Evolutionary conservation across 2,329 filamentous ascomycete species (phyloP).

Genomic region (Bisporella sp.): DNA sequence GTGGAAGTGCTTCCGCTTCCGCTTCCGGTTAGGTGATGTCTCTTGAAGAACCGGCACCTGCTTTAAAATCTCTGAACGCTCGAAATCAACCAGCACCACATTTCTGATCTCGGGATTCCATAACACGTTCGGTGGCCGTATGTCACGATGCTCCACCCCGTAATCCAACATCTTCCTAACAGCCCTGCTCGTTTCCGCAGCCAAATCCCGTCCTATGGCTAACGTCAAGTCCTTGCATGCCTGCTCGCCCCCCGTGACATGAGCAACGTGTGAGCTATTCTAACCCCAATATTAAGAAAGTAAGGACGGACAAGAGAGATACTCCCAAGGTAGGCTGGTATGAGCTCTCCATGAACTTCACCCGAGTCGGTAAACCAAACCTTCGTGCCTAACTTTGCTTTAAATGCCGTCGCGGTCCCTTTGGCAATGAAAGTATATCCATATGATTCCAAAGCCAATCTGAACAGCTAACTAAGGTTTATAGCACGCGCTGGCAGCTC

Average conservation of each 20-base stretch:
- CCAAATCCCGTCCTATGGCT: slow-evolving; percentile 2
- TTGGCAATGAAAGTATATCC: slow-evolving; percentile 39
- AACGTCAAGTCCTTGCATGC: slow-evolving; percentile 3
- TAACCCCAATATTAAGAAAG: slow-evolving; percentile 14
- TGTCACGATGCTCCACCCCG: slow-evolving; percentile 15
- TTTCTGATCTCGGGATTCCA: slow-evolving; percentile 14
- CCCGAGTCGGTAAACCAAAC: slow-evolving; percentile 28
- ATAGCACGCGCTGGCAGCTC: too few relatives aligned
- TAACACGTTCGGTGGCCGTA: slow-evolving; percentile 17
- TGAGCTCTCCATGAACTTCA: slow-evolving; percentile 27
- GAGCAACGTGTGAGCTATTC: slow-evolving; percentile 16
- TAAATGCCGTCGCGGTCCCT: slow-evolving; percentile 28
- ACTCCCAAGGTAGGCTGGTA: slow-evolving; percentile 33
- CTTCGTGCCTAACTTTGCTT: slow-evolving; percentile 30
- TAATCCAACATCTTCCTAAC: slow-evolving; percentile 8
- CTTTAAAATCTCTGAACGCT: slow-evolving; percentile 14
- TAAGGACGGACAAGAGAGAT: slow-evolving; percentile 28
- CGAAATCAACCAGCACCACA: slow-evolving; percentile 16
- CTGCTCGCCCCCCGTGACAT: slow-evolving; percentile 14
- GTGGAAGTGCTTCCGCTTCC: slow-evolving; percentile 2
- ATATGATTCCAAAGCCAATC: slow-evolving; percentile 26
- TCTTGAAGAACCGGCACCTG: slow-evolving; percentile 4
- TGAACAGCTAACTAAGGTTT: not conserved
- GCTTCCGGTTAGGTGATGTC: slow-evolving; percentile 8
- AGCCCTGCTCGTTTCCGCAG: not conserved